Evolutionary conservation across 768 basidiomycete genomes (phyloP), one percentile per base, ranked within the genome.

Genomic region (Cytidiella melzeri): DNA sequence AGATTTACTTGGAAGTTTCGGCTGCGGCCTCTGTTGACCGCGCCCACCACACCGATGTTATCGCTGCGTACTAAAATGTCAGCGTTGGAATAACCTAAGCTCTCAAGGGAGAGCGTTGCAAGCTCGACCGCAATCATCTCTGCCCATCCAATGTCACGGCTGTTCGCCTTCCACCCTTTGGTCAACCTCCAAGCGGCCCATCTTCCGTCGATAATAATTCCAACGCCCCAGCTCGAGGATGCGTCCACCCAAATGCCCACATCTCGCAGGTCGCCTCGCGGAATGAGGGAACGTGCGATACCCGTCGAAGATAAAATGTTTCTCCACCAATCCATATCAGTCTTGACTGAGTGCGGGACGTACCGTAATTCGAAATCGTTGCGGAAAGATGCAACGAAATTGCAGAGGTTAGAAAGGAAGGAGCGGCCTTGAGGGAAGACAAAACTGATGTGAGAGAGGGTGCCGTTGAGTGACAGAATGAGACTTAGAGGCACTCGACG

Each of bases 91-190:
- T 7, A 34, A 1, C 0, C 34, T 6, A 25, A 37, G 4, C 27
- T 18, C 9, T 41, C 6, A 1, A 56, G 36, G 19, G 60, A 43
- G 38, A 63, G 27, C 10, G 5, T 10, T 12, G n/a, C 11, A 0
- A 73, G 54, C 48, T 73, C 67, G 13, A 73, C 57, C 11, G 65
- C 69, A 0, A 69, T 61, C 2, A 65, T 64, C 47, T 72, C 69
- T 24, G 70, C 70, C 70, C 70, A 72, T 0, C 64, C 66, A 38
- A 71, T 72, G 55, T 69, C 61, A 62, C 15, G 34, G 6, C 28
- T 38, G 39, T 56, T 0, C 41, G n/a, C 19, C 48, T 23, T 0
- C 47, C n/a, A 53, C 0, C 65, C 67, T 5, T 51, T 48, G 0
- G 63, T 60, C 59, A 58, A 69, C 0, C 19, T 4, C 69, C 68